Percentiles rank a stretch among this genome's conserved stretches.
phyloP scores from a whole-genome alignment of 2,329 filamentous ascomycete species.

The Aspergillus aculeatinus region DNA sequence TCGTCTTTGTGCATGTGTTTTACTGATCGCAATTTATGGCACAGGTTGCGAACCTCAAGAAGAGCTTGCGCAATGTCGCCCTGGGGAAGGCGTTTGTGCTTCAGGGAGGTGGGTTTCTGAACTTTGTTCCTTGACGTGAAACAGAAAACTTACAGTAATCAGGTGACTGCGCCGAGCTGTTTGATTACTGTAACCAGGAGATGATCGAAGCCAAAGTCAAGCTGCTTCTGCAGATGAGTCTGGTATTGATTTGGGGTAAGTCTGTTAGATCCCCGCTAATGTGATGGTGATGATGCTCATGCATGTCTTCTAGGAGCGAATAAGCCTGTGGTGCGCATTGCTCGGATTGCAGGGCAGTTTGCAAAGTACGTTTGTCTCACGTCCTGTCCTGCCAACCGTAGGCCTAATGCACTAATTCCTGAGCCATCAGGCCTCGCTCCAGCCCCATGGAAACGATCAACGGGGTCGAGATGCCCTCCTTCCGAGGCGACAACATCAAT shows the following conservation, averaged over 20 bases:
- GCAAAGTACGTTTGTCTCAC: constrained; percentile 60
- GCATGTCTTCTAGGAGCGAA: constrained; percentile 48
- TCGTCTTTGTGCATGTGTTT: not conserved
- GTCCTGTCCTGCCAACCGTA: not conserved
- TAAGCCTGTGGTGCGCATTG: constrained; percentile 86
- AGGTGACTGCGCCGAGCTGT: constrained; percentile 89
- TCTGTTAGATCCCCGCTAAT: constrained; percentile 40
- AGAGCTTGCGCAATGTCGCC: constrained; percentile 79
- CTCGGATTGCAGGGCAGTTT: constrained; percentile 95
- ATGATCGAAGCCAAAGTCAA: constrained; percentile 97
- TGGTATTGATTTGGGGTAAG: constrained; percentile 83
- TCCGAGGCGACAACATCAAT: constrained; percentile 94
- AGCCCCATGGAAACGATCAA: constrained; percentile 81
- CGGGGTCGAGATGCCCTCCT: constrained; percentile 79
- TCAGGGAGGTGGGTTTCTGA: constrained; percentile 66
- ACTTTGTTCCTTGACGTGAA: not conserved
- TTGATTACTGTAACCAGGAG: constrained; percentile 88
- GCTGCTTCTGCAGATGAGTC: constrained; percentile 91
- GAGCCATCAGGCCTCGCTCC: constrained; percentile 63
- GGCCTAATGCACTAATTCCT: not conserved
- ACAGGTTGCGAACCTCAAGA: constrained; percentile 72
- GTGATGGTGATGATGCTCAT: not conserved
- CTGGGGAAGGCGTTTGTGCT: constrained; percentile 88
- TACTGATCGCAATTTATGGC: constrained; percentile 8
- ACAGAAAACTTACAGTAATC: not conserved